phyloP scores from a whole-genome alignment of 371 early-diverging fungal species.

The Capillidium rhysosporum region DNA sequence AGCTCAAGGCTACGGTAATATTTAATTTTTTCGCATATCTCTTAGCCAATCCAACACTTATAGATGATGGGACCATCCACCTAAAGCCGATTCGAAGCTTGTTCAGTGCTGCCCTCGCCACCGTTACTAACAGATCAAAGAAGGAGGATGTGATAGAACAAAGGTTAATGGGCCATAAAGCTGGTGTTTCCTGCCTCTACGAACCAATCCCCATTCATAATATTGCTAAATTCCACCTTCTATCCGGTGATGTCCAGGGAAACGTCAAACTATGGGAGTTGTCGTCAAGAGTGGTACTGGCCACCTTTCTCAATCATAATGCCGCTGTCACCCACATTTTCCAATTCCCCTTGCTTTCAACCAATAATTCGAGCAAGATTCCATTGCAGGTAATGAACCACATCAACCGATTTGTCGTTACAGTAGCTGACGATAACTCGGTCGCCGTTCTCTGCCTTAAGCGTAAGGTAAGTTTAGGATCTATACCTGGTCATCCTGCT shows the following conservation, averaged over 20 bases:
- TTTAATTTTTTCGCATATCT: too few relatives aligned
- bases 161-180: background rate
- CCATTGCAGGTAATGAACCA: too few relatives aligned
- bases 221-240: background rate
- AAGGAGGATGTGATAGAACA: background rate
- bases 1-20: background rate
- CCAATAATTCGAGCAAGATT: too few relatives aligned
- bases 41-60: too few relatives aligned
- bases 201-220: background rate
- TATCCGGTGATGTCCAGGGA: background rate
- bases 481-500: background rate
- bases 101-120: background rate
- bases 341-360: background rate
- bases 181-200: background rate
- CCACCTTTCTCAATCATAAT: background rate
- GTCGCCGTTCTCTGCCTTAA: background rate
- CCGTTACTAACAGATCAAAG: background rate
- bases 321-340: background rate
- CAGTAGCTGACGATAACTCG: background rate
- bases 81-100: background rate
- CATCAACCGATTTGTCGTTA: background rate
- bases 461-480: background rate
- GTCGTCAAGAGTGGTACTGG: background rate
- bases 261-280: constrained; percentile 1
- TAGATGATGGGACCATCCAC: background rate